These are phyloP conservation scores for Withania somnifera DNA, from an alignment of 305 asterid genomes.

Conservation along the genomic window DNA sequence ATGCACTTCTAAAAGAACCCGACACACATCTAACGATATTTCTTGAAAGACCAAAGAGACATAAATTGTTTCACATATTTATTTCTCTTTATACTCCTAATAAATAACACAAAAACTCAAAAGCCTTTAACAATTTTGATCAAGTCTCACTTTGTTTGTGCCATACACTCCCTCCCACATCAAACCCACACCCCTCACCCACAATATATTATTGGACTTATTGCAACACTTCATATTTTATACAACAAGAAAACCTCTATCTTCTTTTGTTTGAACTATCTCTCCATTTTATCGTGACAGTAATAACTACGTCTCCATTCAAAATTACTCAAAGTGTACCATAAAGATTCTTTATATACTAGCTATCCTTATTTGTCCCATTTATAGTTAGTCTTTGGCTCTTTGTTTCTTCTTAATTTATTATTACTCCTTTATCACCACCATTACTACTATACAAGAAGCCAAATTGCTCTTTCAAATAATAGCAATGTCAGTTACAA, in stretches of 20 bases:
- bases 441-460: not conserved
- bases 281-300: not conserved
- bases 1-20: not conserved
- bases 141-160: not conserved
- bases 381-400: not conserved
- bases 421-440: not conserved
- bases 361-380: not conserved
- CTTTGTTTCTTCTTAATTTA: too few relatives aligned
- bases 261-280: not conserved
- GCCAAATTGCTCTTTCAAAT: not conserved
- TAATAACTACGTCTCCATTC: not conserved
- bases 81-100: too few relatives aligned
- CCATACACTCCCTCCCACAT: not conserved
- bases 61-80: not conserved
- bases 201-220: not conserved
- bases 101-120: not conserved
- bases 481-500: not conserved
- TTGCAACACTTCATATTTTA: not conserved
- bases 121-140: not conserved
- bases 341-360: not conserved
- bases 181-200: too few relatives aligned
- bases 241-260: not conserved
- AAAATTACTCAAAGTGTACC: not conserved
- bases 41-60: too few relatives aligned
- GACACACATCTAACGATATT: not conserved